Percentiles rank a stretch among this genome's conserved stretches.
Conservation (phyloP, 805 yeast species). For the Saccharomyces cerevisiae region DNA sequence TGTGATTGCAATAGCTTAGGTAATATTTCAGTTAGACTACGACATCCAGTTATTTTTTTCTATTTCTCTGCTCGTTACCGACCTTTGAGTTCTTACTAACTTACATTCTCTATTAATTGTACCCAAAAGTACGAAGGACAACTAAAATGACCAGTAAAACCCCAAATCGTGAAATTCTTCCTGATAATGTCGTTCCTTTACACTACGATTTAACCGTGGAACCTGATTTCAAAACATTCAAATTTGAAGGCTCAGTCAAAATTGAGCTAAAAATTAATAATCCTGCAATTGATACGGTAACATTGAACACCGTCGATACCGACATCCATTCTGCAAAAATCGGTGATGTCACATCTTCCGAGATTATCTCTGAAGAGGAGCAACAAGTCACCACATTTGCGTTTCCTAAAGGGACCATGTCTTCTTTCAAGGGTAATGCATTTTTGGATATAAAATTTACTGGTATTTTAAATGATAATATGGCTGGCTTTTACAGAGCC, state of each 20-base stretch:
- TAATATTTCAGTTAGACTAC: not conserved
- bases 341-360: constrained; percentile 32
- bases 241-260: constrained; percentile 46
- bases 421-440: constrained; percentile 19
- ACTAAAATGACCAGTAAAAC: constrained; percentile 11
- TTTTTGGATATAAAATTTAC: constrained; percentile 44
- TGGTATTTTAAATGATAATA: constrained; percentile 63
- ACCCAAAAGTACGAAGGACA: not conserved
- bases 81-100: not conserved
- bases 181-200: constrained; percentile 57
- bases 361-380: constrained; percentile 40
- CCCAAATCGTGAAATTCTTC: constrained; percentile 41
- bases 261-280: constrained; percentile 50
- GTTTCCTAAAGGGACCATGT: constrained; percentile 38
- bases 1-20: not conserved
- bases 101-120: not conserved
- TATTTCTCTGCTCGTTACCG: not conserved
- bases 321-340: constrained; percentile 45
- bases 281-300: constrained; percentile 34
- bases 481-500: constrained; percentile 79
- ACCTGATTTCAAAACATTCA: constrained; percentile 53
- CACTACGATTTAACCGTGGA: constrained; percentile 65
- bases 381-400: constrained; percentile 57
- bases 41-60: not conserved
- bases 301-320: constrained; percentile 58